phyloP scores from a whole-genome alignment of 2,329 filamentous ascomycete species.

The Clarireedia hainanense region DNA sequence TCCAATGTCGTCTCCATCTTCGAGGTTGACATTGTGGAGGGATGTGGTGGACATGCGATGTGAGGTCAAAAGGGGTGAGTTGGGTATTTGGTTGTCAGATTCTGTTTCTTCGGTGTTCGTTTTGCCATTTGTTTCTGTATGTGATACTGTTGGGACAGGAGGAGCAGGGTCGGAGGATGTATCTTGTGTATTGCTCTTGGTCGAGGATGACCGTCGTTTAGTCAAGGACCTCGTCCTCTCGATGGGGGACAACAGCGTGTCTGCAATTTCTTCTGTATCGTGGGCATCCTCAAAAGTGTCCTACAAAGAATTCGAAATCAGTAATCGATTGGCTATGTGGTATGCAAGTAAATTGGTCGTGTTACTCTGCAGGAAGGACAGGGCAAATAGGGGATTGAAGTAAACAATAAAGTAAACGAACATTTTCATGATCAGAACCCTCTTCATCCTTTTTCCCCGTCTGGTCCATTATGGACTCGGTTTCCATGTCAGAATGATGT shows the following conservation, averaged over 20 bases:
- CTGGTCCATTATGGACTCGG: background rate
- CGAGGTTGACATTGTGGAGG: constrained; percentile 58
- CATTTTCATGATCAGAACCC: background rate
- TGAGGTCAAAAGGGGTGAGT: constrained; percentile 39
- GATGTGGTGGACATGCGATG: constrained; percentile 48
- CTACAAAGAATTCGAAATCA: constrained; percentile 33
- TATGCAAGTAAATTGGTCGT: constrained; percentile 13
- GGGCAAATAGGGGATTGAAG: background rate
- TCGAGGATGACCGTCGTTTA: constrained; percentile 33
- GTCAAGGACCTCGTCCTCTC: constrained; percentile 31
- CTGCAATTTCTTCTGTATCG: constrained; percentile 37
- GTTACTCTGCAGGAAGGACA: constrained; percentile 13
- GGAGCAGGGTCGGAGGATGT: constrained; percentile 23
- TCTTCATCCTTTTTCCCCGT: background rate
- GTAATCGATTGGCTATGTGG: constrained; percentile 5
- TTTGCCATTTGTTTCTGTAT: constrained; percentile 24
- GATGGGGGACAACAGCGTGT: constrained; percentile 13
- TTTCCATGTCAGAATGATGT: background rate
- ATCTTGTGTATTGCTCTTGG: constrained; percentile 20
- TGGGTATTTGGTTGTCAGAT: constrained; percentile 28
- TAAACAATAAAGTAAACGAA: background rate
- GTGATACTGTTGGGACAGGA: constrained; percentile 16
- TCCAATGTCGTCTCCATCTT: constrained; percentile 22
- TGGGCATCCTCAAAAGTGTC: constrained; percentile 79
- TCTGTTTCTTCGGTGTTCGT: constrained; percentile 23